Conservation (phyloP, 2,329 filamentous ascomycete genomes). For the Sporothrix brasiliensis region DNA sequence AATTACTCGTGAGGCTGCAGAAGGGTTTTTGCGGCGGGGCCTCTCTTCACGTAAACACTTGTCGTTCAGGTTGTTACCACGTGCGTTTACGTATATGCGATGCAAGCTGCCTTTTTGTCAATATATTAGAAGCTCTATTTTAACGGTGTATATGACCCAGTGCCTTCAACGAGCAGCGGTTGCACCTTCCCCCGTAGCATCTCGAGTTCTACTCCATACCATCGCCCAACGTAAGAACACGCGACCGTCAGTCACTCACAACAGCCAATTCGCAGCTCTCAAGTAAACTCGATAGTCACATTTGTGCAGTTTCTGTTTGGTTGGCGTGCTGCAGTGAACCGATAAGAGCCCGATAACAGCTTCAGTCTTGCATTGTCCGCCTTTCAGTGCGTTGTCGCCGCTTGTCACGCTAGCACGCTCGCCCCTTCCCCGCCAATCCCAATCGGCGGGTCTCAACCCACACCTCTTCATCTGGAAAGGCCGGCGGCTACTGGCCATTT, state of each 20-base stretch:
- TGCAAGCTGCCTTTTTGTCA: not conserved
- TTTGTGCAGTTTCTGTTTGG: not conserved
- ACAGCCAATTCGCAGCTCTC: not conserved
- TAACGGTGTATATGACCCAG: not conserved
- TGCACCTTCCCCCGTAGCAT: not conserved
- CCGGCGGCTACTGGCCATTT: not conserved
- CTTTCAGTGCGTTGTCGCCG: not conserved
- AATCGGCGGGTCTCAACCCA: conserved; percentile 17
- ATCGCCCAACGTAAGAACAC: not conserved
- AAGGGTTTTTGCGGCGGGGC: too few relatives aligned
- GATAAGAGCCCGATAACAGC: conserved; percentile 20
- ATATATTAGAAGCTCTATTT: not conserved
- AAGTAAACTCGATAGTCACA: not conserved
- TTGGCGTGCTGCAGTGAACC: not conserved
- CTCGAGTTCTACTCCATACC: not conserved
- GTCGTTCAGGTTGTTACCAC: too few relatives aligned
- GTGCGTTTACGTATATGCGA: not conserved
- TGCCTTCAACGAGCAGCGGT: not conserved
- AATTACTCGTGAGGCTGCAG: too few relatives aligned
- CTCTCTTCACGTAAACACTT: too few relatives aligned
- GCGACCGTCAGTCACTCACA: not conserved
- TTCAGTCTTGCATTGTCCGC: not conserved
- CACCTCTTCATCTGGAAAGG: conserved; percentile 5
- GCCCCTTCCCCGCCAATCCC: conserved; percentile 32
- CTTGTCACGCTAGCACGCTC: conserved; percentile 14